A percentile compares a stretch with the other conserved stretches of the same genome.
Conservation (phyloP, 805 yeast species). For the Candida fluviatilis region DNA sequence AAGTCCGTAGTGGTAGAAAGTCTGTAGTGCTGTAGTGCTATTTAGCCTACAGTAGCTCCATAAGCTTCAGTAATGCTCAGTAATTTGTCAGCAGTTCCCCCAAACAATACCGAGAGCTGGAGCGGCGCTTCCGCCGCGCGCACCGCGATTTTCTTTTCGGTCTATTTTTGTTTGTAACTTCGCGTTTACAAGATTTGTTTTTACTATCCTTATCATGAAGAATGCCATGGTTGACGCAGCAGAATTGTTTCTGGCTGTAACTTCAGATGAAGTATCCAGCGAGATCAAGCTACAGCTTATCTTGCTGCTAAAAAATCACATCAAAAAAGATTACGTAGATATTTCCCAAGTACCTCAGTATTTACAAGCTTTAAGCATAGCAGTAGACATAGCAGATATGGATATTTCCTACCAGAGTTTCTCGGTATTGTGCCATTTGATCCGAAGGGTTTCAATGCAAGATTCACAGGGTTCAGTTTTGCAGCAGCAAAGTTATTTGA, state of each 20-base stretch:
- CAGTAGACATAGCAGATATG: conserved; percentile 35
- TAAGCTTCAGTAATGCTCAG: no score
- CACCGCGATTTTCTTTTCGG: no score
- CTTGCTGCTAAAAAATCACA: conserved; percentile 44
- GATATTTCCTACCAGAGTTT: conserved; percentile 42
- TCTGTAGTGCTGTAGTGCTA: no score
- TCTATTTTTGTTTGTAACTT: no score
- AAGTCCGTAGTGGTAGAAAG: no score
- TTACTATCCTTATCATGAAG: background rate
- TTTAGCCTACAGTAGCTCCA: no score
- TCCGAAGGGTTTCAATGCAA: conserved; percentile 57
- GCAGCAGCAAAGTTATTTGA: conserved; percentile 36
- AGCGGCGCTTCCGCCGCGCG: no score
- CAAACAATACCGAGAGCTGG: no score
- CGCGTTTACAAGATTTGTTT: no score
- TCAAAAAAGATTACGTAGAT: conserved; percentile 53
- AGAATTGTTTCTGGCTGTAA: conserved; percentile 15
- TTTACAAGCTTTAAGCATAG: conserved; percentile 46
- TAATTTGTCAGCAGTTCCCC: no score
- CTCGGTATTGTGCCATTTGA: conserved; percentile 50
- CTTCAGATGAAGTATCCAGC: conserved; percentile 8
- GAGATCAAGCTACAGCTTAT: conserved; percentile 16
- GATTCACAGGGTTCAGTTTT: conserved; percentile 40
- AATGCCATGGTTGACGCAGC: background rate
- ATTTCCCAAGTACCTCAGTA: conserved; percentile 46